Conservation (phyloP, 768 basidiomycete genomes). For the Lenzites betulinus region DNA sequence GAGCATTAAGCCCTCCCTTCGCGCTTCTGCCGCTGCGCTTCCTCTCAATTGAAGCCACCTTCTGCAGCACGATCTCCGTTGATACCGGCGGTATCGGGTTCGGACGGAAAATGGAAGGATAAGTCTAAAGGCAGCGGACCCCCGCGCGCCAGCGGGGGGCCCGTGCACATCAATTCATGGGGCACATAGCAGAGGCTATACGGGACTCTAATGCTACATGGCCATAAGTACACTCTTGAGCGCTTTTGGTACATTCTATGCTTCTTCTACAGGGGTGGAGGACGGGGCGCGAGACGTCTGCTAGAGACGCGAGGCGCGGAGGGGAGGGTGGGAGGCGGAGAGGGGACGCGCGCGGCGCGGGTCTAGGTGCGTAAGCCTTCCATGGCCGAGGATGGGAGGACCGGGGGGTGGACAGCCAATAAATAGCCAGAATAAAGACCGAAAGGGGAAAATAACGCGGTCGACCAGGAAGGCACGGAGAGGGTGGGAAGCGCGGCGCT, state of each 20-base stretch:
- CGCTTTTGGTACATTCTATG: conserved; percentile 14
- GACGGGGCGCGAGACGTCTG: conserved; percentile 7
- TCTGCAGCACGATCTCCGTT: neutral
- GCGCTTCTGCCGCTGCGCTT: neutral
- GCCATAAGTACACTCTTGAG: conserved; percentile 7
- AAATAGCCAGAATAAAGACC: conserved; percentile 20
- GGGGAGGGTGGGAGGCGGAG: neutral
- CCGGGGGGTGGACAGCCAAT: conserved; percentile 7
- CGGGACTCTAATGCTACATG: conserved; percentile 15
- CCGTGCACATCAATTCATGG: conserved; percentile 6
- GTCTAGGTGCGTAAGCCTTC: conserved; percentile 9
- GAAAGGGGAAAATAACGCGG: neutral
- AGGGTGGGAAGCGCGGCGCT: neutral
- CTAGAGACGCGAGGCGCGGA: conserved; percentile 13
- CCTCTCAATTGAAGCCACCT: neutral
- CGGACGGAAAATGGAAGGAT: neutral
- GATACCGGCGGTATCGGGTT: neutral
- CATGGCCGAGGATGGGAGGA: conserved; percentile 15
- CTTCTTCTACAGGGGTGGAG: neutral
- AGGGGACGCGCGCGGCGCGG: conserved; percentile 16
- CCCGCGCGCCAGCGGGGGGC: neutral
- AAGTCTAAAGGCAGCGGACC: neutral
- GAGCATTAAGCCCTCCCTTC: neutral
- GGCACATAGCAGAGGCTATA: conserved; percentile 8
- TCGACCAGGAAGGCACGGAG: neutral